Evolutionary conservation across 2,329 filamentous ascomycete genomes (phyloP).

Genomic region (Penicillium sp.): DNA sequence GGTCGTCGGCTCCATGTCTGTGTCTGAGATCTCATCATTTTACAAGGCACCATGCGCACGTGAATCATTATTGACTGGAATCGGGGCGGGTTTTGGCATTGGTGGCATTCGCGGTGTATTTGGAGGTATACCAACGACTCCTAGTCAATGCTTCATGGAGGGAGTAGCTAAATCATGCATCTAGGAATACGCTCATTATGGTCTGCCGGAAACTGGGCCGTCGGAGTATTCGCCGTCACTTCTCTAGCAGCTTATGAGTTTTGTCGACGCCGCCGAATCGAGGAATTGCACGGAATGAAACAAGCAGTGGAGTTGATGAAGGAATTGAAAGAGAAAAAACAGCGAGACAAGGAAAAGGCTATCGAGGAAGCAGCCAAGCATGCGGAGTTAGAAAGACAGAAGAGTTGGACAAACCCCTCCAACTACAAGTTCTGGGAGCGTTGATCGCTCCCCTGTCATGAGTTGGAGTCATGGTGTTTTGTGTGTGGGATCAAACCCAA

Average conservation of each 20-base stretch:
- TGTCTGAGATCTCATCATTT: slow-evolving; percentile 59
- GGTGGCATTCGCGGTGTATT: slow-evolving; percentile 72
- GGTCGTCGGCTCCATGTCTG: slow-evolving; percentile 44
- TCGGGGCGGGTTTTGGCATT: slow-evolving; percentile 71
- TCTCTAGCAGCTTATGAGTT: slow-evolving; percentile 77
- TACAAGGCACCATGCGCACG: slow-evolving; percentile 80
- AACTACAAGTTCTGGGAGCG: slow-evolving; percentile 50
- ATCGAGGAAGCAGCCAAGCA: slow-evolving; percentile 35
- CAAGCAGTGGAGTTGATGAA: slow-evolving; percentile 79
- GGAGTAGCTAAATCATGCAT: slow-evolving; percentile 8
- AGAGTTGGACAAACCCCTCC: slow-evolving; percentile 44
- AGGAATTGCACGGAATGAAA: slow-evolving; percentile 80
- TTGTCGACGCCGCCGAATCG: slow-evolving; percentile 70
- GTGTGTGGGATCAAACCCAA: slow-evolving; percentile 18
- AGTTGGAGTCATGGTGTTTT: slow-evolving; percentile 35
- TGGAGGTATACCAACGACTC: slow-evolving; percentile 56
- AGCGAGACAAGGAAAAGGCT: slow-evolving; percentile 48
- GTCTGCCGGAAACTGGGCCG: slow-evolving; percentile 79
- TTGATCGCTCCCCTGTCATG: slow-evolving; percentile 19
- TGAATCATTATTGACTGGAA: slow-evolving; percentile 77
- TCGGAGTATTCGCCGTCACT: slow-evolving; percentile 68
- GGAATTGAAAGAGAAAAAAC: slow-evolving; percentile 66
- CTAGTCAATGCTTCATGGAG: not conserved
- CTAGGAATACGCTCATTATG: slow-evolving; percentile 55
- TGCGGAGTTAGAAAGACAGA: slow-evolving; percentile 41